These are phyloP conservation scores for Serendipita sp. DNA, from an alignment of 768 basidiomycete species.

Conservation along the genomic window DNA sequence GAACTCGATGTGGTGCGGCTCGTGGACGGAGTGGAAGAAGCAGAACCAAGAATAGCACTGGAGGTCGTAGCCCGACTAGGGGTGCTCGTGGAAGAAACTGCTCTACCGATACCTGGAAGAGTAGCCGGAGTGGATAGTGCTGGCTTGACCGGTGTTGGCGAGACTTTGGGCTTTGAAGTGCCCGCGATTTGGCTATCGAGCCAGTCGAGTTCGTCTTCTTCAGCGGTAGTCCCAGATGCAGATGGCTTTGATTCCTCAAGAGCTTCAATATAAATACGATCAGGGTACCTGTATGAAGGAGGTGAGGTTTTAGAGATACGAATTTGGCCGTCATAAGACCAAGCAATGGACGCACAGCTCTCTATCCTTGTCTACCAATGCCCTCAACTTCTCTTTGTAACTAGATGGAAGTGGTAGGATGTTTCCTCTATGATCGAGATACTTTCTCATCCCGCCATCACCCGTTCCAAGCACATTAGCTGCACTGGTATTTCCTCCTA, in stretches of 20 bases:
- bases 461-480: conserved; percentile 15
- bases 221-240: conserved; percentile 18
- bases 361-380: conserved; percentile 61
- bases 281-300: conserved; percentile 42
- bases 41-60: conserved; percentile 43
- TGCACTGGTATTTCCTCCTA: conserved; percentile 79
- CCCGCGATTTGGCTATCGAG: conserved; percentile 22
- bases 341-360: conserved; percentile 31
- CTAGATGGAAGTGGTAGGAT: not conserved
- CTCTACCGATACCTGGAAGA: conserved; percentile 44
- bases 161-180: conserved; percentile 36
- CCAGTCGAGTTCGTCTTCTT: conserved; percentile 61
- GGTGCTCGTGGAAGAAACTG: conserved; percentile 25
- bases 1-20: conserved; percentile 10
- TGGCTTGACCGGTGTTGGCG: conserved; percentile 25
- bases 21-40: conserved; percentile 29
- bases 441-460: not conserved
- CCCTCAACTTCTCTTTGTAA: conserved; percentile 84
- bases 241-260: conserved; percentile 30
- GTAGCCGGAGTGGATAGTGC: conserved; percentile 24
- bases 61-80: conserved; percentile 21
- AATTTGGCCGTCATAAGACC: not conserved
- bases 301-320: not conserved
- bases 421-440: not conserved
- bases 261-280: conserved; percentile 73